Base-by-base conservation (phyloP, 2,329 filamentous ascomycete species). In the Pezicula rhizophila region DNA sequence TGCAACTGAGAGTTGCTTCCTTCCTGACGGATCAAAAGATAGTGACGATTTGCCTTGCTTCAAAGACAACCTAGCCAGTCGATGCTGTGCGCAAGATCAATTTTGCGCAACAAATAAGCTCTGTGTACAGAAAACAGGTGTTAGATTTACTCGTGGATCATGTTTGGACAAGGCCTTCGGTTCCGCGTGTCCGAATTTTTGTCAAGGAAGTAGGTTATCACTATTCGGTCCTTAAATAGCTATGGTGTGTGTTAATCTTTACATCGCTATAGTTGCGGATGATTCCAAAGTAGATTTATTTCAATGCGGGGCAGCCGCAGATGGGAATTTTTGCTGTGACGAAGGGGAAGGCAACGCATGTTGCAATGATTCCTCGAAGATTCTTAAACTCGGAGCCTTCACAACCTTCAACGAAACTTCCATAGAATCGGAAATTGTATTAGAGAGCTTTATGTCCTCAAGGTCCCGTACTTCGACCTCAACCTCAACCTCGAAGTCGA, bases 61-160 rank as follows among this genome's bases (percentile, higher is more conserved):
- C 17, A 37, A 39, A 18, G 40, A 41, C 18, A 35, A 52, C 34
- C 31, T 23, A 5, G 17, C 40, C 42, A 56, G 53, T 45, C 47
- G 43, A 41, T 56, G 53, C 38, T 56, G 53, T 39, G 45, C 45
- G 31, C 41, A 40, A 11, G 43, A 52, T 14, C 49, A 56, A 18
- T 40, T 51, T 26, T 56, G 53, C 35, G 54, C 53, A 6, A 51
- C 47, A 6, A 56, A 56, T 28, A 52, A 51, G 17, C 35, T 56
- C 5, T 56, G 53, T 39, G 52, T 52, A n/a, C 34, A 44, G 11
- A 54, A 54, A 20, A 43, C 28, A 4, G 46, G 47, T 23, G 44
- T 20, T 6, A 48, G 33, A 37, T 49, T 50, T 37, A 38, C 48
- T 6, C 40, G 53, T 17, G 52, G 53, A 6, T 52, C 52, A 20